Evolutionary conservation across 345 rosid genomes (phyloP), one percentile per base, ranked within the genome.

Genomic region (Salix suchowensis): DNA sequence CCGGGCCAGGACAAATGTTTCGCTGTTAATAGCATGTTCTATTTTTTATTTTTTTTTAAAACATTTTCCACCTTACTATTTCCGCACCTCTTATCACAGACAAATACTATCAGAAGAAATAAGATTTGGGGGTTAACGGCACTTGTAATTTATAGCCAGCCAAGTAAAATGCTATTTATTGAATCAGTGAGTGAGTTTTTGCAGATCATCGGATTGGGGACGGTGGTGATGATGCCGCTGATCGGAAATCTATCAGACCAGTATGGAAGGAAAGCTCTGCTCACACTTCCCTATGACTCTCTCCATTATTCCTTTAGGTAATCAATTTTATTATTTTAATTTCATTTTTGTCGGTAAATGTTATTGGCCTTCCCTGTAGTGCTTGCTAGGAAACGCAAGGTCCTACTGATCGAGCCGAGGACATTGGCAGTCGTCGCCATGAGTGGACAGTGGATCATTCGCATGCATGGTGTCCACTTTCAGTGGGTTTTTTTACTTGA

Each of bases 181-280:
- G 37, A 54, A 9, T 7, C 16, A 15, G 50, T 23, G 10, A 3
- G 48, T 37, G 32, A 18, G 21, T 39, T 21, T 19, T 7, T 70
- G 85, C 88, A 91, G 96, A 76, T 91, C 1, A 82, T 86, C 52
- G 93, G 93, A 5, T 2, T 87, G 68, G 96, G 96, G 55, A 80
- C 90, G 24, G 80, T 86, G 64, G 78, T 89, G 75, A 80, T 86
- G 87, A 84, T 88, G 84, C 93, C 96, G 21, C 40, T 89, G 7
- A 78, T 89, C 0, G 96, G 96, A 65, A 88, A 84, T 68, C 70
- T 91, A 13, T 89, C 96, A 19, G 96, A 91, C 65, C 65, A 70
- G 40, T 86, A 91, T 61, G 96, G 96, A 13, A 83, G 96, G 61
- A 91, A 91, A 74, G 79, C 93, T 44, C 36, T 91, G 82, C 89